A percentile compares a stretch with the other conserved stretches of the same genome.
Evolutionary conservation across 2,329 filamentous ascomycete species (phyloP).

Genomic region (Mollisiaceae sp.): DNA sequence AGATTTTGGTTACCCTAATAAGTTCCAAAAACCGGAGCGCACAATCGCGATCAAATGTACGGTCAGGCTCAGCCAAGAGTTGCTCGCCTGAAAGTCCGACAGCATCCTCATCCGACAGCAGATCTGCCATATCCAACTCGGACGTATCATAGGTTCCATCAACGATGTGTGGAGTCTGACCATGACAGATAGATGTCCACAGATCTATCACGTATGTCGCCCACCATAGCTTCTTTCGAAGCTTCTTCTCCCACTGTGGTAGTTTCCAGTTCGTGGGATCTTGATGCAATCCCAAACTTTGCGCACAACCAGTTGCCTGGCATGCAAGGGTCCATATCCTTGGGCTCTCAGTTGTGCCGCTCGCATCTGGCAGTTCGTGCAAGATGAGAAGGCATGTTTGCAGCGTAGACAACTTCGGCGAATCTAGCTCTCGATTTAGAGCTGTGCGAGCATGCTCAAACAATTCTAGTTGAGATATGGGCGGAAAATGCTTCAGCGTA

Average conservation of each 20-base stretch:
- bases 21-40: conserved; percentile 44
- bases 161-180: conserved; percentile 53
- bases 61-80: conserved; percentile 45
- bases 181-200: conserved; percentile 53
- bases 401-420: conserved; percentile 52
- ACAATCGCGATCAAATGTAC: conserved; percentile 43
- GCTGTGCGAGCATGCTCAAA: conserved; percentile 50
- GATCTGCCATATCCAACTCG: conserved; percentile 48
- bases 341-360: conserved; percentile 53
- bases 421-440: conserved; percentile 52
- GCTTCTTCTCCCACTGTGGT: conserved; percentile 48
- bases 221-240: conserved; percentile 48
- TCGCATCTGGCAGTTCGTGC: conserved; percentile 51
- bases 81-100: conserved; percentile 40
- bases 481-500: conserved; percentile 40
- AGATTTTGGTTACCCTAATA: conserved; percentile 25
- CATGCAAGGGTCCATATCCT: conserved; percentile 51
- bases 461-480: conserved; percentile 49
- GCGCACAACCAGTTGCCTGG: conserved; percentile 51
- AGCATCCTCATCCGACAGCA: conserved; percentile 51
- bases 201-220: conserved; percentile 49
- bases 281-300: conserved; percentile 53
- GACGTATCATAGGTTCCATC: conserved; percentile 48
- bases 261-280: conserved; percentile 51
- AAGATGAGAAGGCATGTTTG: conserved; percentile 53